These are phyloP conservation scores for Ustilago tritici DNA, from an alignment of 1,284 basidiomycete species.

Conservation along the genomic window DNA sequence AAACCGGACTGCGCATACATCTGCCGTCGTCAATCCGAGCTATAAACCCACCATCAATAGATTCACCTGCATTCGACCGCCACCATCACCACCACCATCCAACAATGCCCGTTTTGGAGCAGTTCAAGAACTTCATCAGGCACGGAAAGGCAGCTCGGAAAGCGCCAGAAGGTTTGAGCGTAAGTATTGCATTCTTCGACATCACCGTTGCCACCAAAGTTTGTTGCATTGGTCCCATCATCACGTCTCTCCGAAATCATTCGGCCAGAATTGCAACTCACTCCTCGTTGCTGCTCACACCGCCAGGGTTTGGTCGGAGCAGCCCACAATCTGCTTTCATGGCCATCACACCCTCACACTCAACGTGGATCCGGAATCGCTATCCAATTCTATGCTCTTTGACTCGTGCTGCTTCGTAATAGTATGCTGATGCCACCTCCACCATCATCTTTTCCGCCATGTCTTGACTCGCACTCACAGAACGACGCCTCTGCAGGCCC, in stretches of 20 bases:
- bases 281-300: no score
- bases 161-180: slow-evolving; percentile 38
- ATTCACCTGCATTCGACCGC: not conserved
- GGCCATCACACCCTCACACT: not conserved
- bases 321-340: no score
- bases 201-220: not conserved
- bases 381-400: not conserved
- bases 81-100: slow-evolving; percentile 8
- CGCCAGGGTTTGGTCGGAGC: no score
- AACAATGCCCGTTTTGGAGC: slow-evolving; percentile 57
- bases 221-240: no score
- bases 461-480: slow-evolving; percentile 4
- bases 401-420: not conserved
- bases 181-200: slow-evolving; percentile 6
- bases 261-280: not conserved
- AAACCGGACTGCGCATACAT: not conserved
- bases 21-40: not conserved
- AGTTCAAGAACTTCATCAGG: slow-evolving; percentile 65
- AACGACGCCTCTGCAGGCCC: slow-evolving; percentile 34
- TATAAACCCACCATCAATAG: not conserved
- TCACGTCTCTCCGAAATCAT: not conserved
- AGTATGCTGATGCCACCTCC: slow-evolving; percentile 5
- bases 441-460: not conserved
- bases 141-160: slow-evolving; percentile 62
- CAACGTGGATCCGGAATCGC: not conserved